Conservation (phyloP, 2,329 filamentous ascomycete species). For the Fusarium sp. region DNA sequence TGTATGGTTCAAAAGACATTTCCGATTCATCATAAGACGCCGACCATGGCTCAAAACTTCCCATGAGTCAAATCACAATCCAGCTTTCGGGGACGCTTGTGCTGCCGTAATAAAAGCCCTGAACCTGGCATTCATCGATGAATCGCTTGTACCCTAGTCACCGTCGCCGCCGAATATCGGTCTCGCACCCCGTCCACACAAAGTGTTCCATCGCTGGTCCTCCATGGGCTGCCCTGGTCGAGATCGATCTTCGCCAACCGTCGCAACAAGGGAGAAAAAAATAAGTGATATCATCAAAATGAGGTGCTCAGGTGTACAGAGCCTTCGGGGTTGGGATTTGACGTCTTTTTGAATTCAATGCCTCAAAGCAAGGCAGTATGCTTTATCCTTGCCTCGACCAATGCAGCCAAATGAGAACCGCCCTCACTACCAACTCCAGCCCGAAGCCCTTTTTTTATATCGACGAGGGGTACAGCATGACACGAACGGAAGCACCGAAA, state of each 20-base stretch:
- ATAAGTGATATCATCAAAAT: slow-evolving; percentile 43
- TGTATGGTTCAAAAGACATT: slow-evolving; percentile 49
- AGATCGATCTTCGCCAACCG: slow-evolving; percentile 46
- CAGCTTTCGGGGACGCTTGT: slow-evolving; percentile 46
- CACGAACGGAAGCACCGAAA: slow-evolving; percentile 95
- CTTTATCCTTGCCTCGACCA: slow-evolving; percentile 72
- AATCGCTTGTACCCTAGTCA: slow-evolving; percentile 51
- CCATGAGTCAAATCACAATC: slow-evolving; percentile 51
- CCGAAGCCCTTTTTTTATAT: slow-evolving; percentile 83
- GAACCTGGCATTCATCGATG: slow-evolving; percentile 50
- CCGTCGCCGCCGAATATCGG: slow-evolving; percentile 37
- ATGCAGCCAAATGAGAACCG: slow-evolving; percentile 75
- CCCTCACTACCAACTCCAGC: slow-evolving; percentile 75
- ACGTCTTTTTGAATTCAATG: slow-evolving; percentile 69
- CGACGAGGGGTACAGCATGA: slow-evolving; percentile 98
- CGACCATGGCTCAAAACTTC: slow-evolving; percentile 50
- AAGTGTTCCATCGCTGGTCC: slow-evolving; percentile 47
- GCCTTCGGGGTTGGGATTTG: slow-evolving; percentile 56
- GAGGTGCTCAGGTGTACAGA: slow-evolving; percentile 45
- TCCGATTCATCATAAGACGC: slow-evolving; percentile 51
- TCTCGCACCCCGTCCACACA: slow-evolving; percentile 46
- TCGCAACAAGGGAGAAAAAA: slow-evolving; percentile 34
- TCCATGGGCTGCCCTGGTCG: slow-evolving; percentile 44
- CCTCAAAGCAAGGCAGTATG: slow-evolving; percentile 68
- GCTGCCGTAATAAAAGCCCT: slow-evolving; percentile 50